phyloP scores from a whole-genome alignment of 164 flowering plant species.

The Umbellularia californica region DNA sequence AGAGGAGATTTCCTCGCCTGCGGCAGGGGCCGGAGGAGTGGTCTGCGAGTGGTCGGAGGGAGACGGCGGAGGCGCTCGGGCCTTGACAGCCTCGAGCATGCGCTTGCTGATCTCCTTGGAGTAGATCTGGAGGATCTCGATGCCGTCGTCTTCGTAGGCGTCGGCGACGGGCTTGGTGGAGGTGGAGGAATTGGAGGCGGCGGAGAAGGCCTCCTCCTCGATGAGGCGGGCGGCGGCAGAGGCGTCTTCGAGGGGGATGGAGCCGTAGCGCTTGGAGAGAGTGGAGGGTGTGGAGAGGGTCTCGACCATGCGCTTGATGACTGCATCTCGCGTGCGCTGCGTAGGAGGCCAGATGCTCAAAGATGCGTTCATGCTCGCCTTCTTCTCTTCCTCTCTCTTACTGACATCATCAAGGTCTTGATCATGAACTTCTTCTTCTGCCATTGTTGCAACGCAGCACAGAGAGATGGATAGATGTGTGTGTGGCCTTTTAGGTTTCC shows the following conservation, averaged over 20 bases:
- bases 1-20: slow-evolving; percentile 31
- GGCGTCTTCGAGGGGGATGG: slow-evolving; percentile 62
- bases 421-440: too few species aligned
- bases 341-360: slow-evolving; percentile 92
- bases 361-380: neutral
- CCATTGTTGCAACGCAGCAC: neutral
- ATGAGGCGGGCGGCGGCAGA: slow-evolving; percentile 45
- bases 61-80: slow-evolving; percentile 28
- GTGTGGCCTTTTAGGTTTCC: too few species aligned
- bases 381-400: neutral
- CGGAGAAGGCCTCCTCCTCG: slow-evolving; percentile 69
- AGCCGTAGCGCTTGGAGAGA: slow-evolving; percentile 84
- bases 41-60: slow-evolving; percentile 12
- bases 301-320: slow-evolving; percentile 62
- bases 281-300: slow-evolving; percentile 67
- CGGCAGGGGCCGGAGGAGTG: slow-evolving; percentile 8
- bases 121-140: slow-evolving; percentile 80
- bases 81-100: slow-evolving; percentile 72
- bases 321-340: slow-evolving; percentile 83
- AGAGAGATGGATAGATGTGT: too few species aligned
- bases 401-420: too few species aligned
- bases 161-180: slow-evolving; percentile 11
- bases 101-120: slow-evolving; percentile 89
- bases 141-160: slow-evolving; percentile 47
- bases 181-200: slow-evolving; percentile 26